These are phyloP conservation scores for Capsaspora owczarzaki DNA, from an alignment of 78 protist genomes.

Conservation along the genomic window DNA sequence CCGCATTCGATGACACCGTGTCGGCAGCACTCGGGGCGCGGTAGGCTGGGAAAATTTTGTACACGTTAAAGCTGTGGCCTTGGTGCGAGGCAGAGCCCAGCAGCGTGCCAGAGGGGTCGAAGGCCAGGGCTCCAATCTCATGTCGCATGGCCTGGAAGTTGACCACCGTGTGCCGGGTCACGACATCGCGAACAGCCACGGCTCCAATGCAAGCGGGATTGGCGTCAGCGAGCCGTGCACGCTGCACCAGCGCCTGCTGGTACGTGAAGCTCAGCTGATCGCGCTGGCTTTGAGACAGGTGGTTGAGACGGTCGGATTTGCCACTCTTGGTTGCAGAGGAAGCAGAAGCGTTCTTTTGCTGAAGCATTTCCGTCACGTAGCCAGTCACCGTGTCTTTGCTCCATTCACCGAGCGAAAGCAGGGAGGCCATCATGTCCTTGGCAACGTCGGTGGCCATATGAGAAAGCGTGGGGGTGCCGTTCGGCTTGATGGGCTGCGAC, in stretches of 20 bases:
- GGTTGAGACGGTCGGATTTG: neutral
- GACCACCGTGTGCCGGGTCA: neutral
- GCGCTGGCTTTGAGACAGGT: neutral
- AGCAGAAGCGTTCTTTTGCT: neutral
- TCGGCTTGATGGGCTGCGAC: neutral
- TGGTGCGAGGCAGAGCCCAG: slow-evolving; percentile 4
- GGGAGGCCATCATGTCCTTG: neutral
- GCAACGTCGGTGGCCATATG: neutral
- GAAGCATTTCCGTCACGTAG: neutral
- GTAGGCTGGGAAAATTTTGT: neutral
- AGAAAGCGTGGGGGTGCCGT: neutral
- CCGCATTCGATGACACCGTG: neutral
- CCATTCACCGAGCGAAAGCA: neutral
- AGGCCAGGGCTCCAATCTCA: neutral
- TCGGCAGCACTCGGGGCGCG: neutral
- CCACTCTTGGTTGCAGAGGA: neutral
- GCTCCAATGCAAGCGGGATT: neutral
- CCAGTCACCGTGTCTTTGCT: neutral
- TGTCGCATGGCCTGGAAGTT: slow-evolving; percentile 6
- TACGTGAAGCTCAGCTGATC: neutral
- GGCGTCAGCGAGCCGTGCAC: neutral
- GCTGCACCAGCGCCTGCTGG: neutral
- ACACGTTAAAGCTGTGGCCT: slow-evolving; percentile 24
- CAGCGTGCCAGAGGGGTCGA: slow-evolving; percentile 23
- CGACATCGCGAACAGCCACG: slow-evolving; percentile 11